These are phyloP conservation scores for Orbilia brochopaga DNA, from an alignment of 2,329 filamentous ascomycete genomes.

Conservation along the genomic window DNA sequence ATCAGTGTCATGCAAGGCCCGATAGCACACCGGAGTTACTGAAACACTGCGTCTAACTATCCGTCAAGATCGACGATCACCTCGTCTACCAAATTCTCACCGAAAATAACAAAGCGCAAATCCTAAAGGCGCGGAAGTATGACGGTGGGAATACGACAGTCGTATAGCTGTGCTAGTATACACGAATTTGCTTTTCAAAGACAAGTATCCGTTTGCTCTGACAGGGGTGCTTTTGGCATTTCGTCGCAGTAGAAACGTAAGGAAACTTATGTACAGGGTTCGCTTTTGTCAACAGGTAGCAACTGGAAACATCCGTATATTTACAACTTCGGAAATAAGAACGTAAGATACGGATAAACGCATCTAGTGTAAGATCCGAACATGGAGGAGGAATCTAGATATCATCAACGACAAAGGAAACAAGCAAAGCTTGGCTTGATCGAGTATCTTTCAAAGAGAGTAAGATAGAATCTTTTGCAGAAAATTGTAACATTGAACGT, in stretches of 20 bases:
- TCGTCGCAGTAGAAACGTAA: not conserved
- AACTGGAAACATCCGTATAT: slow-evolving; percentile 33
- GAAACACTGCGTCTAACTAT: too few species aligned
- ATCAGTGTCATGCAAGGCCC: too few species aligned
- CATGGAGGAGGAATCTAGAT: not conserved
- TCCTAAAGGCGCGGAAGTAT: too few species aligned
- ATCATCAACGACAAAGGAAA: slow-evolving; percentile 24
- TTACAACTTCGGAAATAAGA: slow-evolving; percentile 20
- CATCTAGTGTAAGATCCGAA: too few species aligned
- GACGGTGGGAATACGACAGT: not conserved
- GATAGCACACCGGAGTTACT: too few species aligned
- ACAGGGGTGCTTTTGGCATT: slow-evolving; percentile 6
- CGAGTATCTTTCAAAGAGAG: too few species aligned
- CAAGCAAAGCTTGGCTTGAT: slow-evolving; percentile 1
- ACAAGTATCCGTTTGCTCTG: not conserved
- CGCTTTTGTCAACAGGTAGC: slow-evolving; percentile 8
- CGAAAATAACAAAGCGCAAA: too few species aligned
- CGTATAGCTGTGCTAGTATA: not conserved
- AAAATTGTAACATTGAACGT: too few species aligned
- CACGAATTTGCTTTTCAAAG: not conserved
- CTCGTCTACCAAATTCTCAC: too few species aligned
- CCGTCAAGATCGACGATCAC: too few species aligned
- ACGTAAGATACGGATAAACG: not conserved
- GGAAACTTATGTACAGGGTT: slow-evolving; percentile 32
- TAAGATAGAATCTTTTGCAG: too few species aligned